Base-by-base conservation (phyloP, 371 early-diverging fungal genomes). In the Mortierella sp. region DNA sequence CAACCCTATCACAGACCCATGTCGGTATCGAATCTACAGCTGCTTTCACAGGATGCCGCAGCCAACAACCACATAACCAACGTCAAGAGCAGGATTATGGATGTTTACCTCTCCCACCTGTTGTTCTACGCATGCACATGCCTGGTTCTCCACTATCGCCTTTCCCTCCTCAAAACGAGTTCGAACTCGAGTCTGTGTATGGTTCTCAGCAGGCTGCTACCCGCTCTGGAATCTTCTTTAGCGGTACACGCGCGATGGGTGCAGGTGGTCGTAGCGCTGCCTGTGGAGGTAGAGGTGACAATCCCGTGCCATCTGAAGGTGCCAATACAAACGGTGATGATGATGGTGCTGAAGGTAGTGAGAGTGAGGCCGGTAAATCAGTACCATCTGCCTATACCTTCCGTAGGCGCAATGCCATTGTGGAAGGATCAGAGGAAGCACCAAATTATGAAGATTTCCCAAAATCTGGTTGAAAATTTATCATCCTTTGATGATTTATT, bases 401-500 rank as follows among this genome's bases (percentile, higher is more conserved):
- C 63, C 79, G 79, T 28, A 63, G 79, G 56, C 68, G 79, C 55
- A 79, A 79, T 45, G 79, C 79, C 3, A 69, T 79, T 13, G 79
- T 79, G 19, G 79, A 73, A 37, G 73, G 79, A 12, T 67, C 68
- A 1, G 77, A 77, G 34, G 77, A 77, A 60, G 77, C 77, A 13
- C 77, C 77, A 9, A 67, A 53, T 31, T 49, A 61, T 10, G 59
- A 61, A 15, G 68, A 60, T 45, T 77, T 60, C 64, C 53, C 51
- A 53, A 32, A 61, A 8, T 29, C 45, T 34, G 57, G 32, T 35
- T 58, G 22, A 56, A 1, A n/a, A 5, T n/a, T n/a, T n/a, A n/a
- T n/a, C n/a, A n/a, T n/a, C n/a, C n/a, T n/a, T n/a, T n/a, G n/a
- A n/a, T n/a, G n/a, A n/a, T n/a, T n/a, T n/a, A n/a, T n/a, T n/a